Evolutionary conservation across 805 yeast genomes (phyloP), one percentile per base, ranked within the genome.

Genomic region (Kluyveromyces wickerhamii): DNA sequence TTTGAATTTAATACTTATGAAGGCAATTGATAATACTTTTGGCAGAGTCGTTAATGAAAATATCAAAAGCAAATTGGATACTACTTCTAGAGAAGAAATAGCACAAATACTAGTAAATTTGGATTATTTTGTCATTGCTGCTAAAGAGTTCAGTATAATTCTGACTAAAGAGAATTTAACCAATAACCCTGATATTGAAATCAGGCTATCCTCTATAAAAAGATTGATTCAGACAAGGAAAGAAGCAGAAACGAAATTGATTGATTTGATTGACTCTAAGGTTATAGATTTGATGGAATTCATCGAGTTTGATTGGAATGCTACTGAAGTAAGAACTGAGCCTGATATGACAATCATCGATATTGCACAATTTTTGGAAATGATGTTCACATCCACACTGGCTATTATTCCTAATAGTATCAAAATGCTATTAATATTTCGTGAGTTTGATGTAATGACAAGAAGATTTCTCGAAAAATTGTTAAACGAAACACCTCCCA

Each of bases 21-120:
- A 64, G 7, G 65, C 79, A 2, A 67, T 87, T 35, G 96, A 92
- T 49, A 54, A 62, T 15, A 72, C 86, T n/a, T 65, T 88, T 41
- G 69, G 72, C 13, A 70, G 72, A 28, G 73, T 83, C 2, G 81
- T 89, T 1, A 71, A 85, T 45, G 66, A 66, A 26, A 74, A 78
- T 40, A 72, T 83, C 31, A 68, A 72, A 37, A 67, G 69, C 10
- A 75, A 77, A 40, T 69, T 81, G 32, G 71, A 74, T 44, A 70
- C 87, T 2, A 73, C 79, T 9, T 82, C 87, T 42, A 83, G 94
- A 51, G 97, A 89, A 57, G 88, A 86, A 45, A 72, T 86, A 18
- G 80, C 95, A 0, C 97, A 92, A 62, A 84, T 85, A 45, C 67
- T 84, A 45, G 80, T 92, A 38, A 87, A 92, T 54, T 63, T 89